A percentile compares a stretch with the other conserved stretches of the same genome.
These are phyloP conservation scores for Cryptomeria japonica DNA, from an alignment of 75 land plant species.

Conservation along the genomic window DNA sequence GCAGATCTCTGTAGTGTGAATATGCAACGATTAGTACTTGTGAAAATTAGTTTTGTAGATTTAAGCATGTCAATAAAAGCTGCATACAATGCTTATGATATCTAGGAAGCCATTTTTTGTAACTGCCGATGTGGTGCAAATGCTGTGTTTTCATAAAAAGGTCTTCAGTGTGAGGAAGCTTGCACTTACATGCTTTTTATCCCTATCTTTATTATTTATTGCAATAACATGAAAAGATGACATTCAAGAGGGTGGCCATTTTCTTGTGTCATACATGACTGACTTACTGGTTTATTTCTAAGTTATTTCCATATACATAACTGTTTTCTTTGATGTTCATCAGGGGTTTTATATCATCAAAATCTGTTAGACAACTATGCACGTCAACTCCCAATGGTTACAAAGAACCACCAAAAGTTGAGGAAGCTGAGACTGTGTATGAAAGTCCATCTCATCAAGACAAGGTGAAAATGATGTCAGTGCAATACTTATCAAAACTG, in stretches of 20 bases:
- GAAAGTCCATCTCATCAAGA: conserved; percentile 53
- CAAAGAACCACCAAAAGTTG: conserved; percentile 19
- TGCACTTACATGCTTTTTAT: not conserved
- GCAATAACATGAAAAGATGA: not conserved
- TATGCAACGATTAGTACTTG: not conserved
- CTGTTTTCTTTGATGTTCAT: not conserved
- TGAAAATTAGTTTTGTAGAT: not conserved
- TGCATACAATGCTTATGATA: not conserved
- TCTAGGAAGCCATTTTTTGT: not conserved
- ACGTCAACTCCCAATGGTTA: not conserved
- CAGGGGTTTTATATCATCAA: conserved; percentile 10
- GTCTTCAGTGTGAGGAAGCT: not conserved
- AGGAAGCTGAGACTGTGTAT: conserved; percentile 72
- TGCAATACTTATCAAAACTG: not conserved
- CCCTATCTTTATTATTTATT: not conserved
- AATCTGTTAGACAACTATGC: not conserved
- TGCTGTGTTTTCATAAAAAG: not conserved
- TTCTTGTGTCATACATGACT: not conserved
- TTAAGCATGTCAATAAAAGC: not conserved
- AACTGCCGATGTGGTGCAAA: not conserved
- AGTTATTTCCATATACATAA: not conserved
- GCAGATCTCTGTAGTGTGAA: not conserved
- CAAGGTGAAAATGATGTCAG: conserved; percentile 33
- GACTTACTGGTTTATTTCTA: not conserved
- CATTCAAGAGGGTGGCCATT: not conserved